Conservation (phyloP, 1,284 basidiomycete genomes). For the Agaricales sp. region DNA sequence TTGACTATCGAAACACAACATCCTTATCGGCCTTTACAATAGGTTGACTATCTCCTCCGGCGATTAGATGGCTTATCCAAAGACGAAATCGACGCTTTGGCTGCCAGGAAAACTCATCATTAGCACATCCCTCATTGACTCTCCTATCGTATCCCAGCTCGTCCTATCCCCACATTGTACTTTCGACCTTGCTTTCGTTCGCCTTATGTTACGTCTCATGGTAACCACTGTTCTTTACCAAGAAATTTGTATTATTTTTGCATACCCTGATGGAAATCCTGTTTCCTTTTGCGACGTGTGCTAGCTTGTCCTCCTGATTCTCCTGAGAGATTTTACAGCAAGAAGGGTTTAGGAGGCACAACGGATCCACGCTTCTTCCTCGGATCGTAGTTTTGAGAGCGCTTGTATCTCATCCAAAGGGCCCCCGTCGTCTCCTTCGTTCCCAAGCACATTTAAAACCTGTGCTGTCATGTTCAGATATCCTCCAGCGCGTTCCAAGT, state of each 20-base stretch:
- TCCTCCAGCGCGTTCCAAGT: slow-evolving; percentile 8
- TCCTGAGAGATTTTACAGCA: no score
- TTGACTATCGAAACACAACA: slow-evolving; percentile 4
- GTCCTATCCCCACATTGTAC: no score
- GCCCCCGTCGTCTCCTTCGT: slow-evolving; percentile 32
- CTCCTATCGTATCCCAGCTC: no score
- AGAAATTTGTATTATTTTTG: no score
- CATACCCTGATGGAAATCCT: no score
- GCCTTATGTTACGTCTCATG: no score
- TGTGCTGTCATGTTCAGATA: slow-evolving; percentile 3
- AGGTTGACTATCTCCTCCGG: slow-evolving; percentile 89
- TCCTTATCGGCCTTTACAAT: slow-evolving; percentile 7
- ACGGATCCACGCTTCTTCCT: no score
- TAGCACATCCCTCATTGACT: no score
- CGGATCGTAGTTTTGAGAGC: slow-evolving; percentile 17
- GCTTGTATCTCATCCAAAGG: slow-evolving; percentile 29
- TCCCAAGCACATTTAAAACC: slow-evolving; percentile 19
- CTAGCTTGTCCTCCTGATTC: no score
- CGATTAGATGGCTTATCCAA: slow-evolving; percentile 76
- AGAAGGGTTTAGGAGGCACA: no score
- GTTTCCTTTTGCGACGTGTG: no score
- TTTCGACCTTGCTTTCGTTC: background rate
- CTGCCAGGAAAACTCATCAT: slow-evolving; percentile 12
- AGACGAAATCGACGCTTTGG: slow-evolving; percentile 67
- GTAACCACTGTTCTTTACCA: no score